A percentile compares a stretch with the other conserved stretches of the same genome.
Conservation (phyloP, 176 grass and related monocot genomes). For the Zoysia japonica region DNA sequence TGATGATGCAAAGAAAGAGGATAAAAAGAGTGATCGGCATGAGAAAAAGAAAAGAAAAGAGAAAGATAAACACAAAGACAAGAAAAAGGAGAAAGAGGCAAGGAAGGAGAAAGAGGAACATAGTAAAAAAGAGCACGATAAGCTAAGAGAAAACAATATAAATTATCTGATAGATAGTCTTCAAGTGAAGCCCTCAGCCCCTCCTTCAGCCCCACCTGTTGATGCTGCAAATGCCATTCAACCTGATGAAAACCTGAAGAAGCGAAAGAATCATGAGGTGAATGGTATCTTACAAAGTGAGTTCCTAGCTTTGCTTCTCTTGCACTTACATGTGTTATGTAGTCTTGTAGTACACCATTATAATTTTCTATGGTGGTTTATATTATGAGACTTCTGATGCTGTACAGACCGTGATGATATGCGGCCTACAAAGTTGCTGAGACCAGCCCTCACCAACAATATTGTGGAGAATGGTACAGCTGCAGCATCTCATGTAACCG, state of each 20-base stretch:
- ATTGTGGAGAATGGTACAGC: constrained; percentile 61
- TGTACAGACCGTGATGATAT: constrained; percentile 62
- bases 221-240: constrained; percentile 40
- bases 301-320: constrained; percentile 45
- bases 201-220: constrained; percentile 35
- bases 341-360: constrained; percentile 57
- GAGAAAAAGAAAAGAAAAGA: constrained; percentile 75
- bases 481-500: constrained; percentile 56
- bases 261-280: constrained; percentile 70
- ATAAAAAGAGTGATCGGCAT: constrained; percentile 48
- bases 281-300: constrained; percentile 75
- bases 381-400: constrained; percentile 68
- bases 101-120: constrained; percentile 29
- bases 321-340: constrained; percentile 32
- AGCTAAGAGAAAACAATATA: constrained; percentile 52
- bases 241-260: constrained; percentile 59
- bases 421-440: constrained; percentile 61
- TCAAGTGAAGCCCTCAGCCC: constrained; percentile 42
- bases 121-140: constrained; percentile 54
- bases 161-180: constrained; percentile 49
- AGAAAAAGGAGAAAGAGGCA: constrained; percentile 52
- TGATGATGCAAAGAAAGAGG: constrained; percentile 50
- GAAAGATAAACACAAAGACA: constrained; percentile 66
- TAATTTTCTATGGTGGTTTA: constrained; percentile 57
- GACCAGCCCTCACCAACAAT: constrained; percentile 51